phyloP scores from a whole-genome alignment of 202 grass and related monocot genomes.

The Hordeum pubiflorum region DNA sequence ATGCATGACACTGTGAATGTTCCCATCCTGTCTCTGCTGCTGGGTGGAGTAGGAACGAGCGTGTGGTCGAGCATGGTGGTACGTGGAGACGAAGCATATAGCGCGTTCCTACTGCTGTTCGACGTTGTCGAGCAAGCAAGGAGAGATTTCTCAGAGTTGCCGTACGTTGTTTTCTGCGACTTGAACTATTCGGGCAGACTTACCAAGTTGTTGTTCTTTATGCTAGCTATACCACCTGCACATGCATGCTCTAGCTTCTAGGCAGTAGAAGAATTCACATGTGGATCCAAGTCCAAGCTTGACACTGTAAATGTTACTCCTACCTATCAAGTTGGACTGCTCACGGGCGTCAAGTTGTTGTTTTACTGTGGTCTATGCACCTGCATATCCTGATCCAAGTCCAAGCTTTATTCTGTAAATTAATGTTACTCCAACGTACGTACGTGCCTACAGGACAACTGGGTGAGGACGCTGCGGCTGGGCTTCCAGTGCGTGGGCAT shows the following conservation, averaged over 20 bases:
- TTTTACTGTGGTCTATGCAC: too few relatives aligned
- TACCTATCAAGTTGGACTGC: neutral
- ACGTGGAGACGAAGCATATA: too few relatives aligned
- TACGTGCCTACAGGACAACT: conserved; percentile 27
- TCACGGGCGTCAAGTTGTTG: neutral
- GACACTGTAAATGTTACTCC: neutral
- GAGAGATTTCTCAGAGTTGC: neutral
- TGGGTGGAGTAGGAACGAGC: too few relatives aligned
- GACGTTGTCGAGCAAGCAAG: neutral
- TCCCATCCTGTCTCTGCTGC: too few relatives aligned
- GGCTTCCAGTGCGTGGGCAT: conserved; percentile 62
- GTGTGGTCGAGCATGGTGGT: too few relatives aligned
- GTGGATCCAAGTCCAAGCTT: neutral
- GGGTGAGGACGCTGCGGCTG: conserved; percentile 32
- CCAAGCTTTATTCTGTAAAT: neutral
- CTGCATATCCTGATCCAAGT: neutral
- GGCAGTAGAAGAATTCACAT: neutral
- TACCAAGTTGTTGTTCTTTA: neutral
- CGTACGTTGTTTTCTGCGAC: neutral
- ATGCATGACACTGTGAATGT: too few relatives aligned
- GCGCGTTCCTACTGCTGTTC: neutral
- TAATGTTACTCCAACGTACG: neutral
- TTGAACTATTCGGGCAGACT: neutral
- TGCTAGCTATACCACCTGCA: neutral
- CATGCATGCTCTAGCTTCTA: neutral